Conservation (phyloP, 768 basidiomycete species). For the Boletus sp. region DNA sequence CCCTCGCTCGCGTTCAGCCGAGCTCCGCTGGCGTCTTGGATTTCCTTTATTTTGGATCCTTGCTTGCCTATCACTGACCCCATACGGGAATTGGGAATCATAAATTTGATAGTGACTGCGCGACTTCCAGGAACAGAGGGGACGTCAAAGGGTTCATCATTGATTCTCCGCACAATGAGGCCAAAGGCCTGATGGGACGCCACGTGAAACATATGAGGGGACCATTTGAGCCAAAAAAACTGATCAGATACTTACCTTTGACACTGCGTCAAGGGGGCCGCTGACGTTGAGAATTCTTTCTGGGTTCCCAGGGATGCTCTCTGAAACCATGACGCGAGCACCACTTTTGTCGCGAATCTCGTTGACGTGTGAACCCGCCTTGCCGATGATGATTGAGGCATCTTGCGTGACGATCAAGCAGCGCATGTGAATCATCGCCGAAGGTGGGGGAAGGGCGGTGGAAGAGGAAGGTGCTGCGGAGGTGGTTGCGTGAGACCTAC, state of each 20-base stretch:
- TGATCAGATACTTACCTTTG: conserved; percentile 63
- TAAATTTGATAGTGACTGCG: conserved; percentile 99
- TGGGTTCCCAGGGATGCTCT: conserved; percentile 98
- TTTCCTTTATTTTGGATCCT: conserved; percentile 98
- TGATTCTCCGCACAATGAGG: conserved; percentile 96
- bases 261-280: conserved; percentile 96
- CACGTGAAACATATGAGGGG: conserved; percentile 2
- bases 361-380: conserved; percentile 93
- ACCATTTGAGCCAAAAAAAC: background rate
- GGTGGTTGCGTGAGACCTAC: conserved; percentile 45
- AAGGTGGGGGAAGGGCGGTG: conserved; percentile 50
- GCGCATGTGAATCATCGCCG: conserved; percentile 93
- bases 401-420: conserved; percentile 99
- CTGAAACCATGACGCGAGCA: conserved; percentile 94
- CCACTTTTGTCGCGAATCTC: conserved; percentile 98
- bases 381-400: conserved; percentile 98
- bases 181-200: conserved; percentile 78
- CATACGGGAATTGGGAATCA: conserved; percentile 99
- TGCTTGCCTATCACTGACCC: conserved; percentile 98
- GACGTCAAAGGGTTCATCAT: conserved; percentile 97
- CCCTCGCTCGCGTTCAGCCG: conserved; percentile 95
- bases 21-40: conserved; percentile 97
- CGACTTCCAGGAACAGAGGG: conserved; percentile 97
- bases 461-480: conserved; percentile 51
- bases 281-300: conserved; percentile 97